Base-by-base conservation (phyloP, 805 yeast species). In the Candida pseudofarinosa region DNA sequence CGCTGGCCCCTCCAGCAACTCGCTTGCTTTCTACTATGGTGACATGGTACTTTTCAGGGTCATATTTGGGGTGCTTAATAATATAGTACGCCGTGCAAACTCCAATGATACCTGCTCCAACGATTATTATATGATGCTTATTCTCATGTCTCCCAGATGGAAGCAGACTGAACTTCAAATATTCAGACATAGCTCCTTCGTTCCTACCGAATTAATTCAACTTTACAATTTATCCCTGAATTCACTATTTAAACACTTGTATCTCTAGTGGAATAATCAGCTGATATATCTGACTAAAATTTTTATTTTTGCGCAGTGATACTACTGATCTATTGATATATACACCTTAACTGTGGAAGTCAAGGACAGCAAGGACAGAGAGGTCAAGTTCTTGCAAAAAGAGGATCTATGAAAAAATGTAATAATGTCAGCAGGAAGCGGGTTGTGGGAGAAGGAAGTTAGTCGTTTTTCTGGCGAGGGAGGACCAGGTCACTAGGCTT, bases 1-100 rank as follows among this genome's bases (percentile, higher is more conserved):
- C 99, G 34, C 88, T 79, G 15, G 99, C 98, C 38, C 97, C 98
- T 40, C 97, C 95, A 0, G 98, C 99, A 4, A 95, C 95, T 54
- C 96, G 73, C 48, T 87, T 88, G 40, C 91, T 81, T 62, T 91
- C 99, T 12, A 93, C 59, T 15, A 91, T 77, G 4, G 96, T 86
- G 49, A 91, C 86, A 55, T 87, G 89, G 58, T 87, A 81, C 44
- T 79, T 82, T 26, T 71, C 68, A 0, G 86, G 79, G 53, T 85
- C 83, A 61, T 81, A 91, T 42, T 76, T 74, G 2, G 95, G 91
- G 61, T 91, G 98, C 44, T 77, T 76, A 1, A 93, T 85, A 33
- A 93, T 62, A 56, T 83, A 91, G 63, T 86, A 93, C 1, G 98
- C 97, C 1, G 93, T 87, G 59, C 96, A 88, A 5, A 88, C 96